Conservation (phyloP, 257 asterid genomes). For the Coffea canephora region DNA sequence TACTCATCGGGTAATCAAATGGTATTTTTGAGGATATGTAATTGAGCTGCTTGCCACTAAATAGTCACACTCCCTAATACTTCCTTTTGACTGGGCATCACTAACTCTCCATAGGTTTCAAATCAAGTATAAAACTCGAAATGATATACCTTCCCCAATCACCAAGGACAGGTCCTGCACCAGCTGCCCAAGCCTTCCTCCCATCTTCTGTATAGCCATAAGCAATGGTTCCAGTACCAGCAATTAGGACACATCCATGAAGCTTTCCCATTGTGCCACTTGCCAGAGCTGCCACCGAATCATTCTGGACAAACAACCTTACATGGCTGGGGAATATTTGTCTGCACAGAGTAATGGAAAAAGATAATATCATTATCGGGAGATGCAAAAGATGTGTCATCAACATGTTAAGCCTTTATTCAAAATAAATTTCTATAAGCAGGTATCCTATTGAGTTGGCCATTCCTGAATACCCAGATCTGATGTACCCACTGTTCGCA, state of each 20-base stretch:
- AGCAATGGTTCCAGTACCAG: constrained; percentile 89
- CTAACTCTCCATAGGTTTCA: not conserved
- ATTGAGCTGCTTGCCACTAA: not conserved
- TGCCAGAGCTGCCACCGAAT: constrained; percentile 86
- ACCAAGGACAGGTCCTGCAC: constrained; percentile 90
- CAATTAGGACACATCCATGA: constrained; percentile 86
- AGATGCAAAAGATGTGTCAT: not conserved
- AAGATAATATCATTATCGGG: not conserved
- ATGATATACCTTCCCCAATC: constrained; percentile 81
- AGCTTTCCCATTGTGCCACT: constrained; percentile 90
- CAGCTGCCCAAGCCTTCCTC: constrained; percentile 84
- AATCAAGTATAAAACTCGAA: constrained; percentile 10
- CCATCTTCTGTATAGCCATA: constrained; percentile 86
- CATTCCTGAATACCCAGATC: not conserved
- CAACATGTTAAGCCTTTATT: not conserved
- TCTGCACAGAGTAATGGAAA: constrained; percentile 30
- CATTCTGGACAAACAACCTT: constrained; percentile 70
- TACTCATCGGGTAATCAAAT: not conserved
- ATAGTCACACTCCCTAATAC: not conserved
- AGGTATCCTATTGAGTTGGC: not conserved
- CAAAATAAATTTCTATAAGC: not conserved
- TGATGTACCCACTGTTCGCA: not conserved
- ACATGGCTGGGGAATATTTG: constrained; percentile 79
- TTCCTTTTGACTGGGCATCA: not conserved
- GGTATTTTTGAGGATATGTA: not conserved